Conservation (phyloP, 1,284 basidiomycete species). For the Hypsizygus ulmarius region DNA sequence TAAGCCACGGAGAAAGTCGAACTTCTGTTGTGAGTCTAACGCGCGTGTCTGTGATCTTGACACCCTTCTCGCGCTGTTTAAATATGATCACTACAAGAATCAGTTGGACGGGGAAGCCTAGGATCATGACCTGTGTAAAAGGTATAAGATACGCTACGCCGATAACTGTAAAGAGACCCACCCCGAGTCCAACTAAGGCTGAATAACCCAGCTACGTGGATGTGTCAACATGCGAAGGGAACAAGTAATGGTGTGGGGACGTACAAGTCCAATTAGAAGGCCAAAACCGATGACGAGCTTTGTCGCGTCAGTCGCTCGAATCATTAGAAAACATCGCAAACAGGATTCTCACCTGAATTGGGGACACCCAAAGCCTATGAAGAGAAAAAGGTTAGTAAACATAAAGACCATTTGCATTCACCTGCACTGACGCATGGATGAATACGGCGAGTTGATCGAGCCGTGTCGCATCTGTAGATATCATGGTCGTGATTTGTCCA, state of each 20-base stretch:
- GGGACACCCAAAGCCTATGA: slow-evolving; percentile 53
- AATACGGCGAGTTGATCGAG: slow-evolving; percentile 47
- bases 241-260: slow-evolving; percentile 14
- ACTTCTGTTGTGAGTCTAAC: slow-evolving; percentile 65
- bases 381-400: slow-evolving; percentile 2
- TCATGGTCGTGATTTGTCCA: slow-evolving; percentile 72
- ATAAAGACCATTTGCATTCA: neutral
- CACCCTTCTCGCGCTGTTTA: slow-evolving; percentile 58
- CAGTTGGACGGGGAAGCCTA: slow-evolving; percentile 64
- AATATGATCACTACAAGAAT: slow-evolving; percentile 67
- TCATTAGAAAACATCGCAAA: neutral
- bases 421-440: slow-evolving; percentile 47
- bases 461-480: slow-evolving; percentile 58
- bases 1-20: neutral
- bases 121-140: slow-evolving; percentile 42
- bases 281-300: slow-evolving; percentile 62
- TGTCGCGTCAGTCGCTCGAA: slow-evolving; percentile 10
- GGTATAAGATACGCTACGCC: neutral
- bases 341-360: slow-evolving; percentile 43
- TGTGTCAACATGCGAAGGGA: neutral
- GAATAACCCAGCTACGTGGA: slow-evolving; percentile 58
- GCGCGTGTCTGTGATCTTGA: slow-evolving; percentile 71
- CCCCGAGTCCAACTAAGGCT: slow-evolving; percentile 69
- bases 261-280: slow-evolving; percentile 59
- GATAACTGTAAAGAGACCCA: slow-evolving; percentile 30